Conservation (phyloP, 2,329 filamentous ascomycete species). For the Colletotrichum salicis region DNA sequence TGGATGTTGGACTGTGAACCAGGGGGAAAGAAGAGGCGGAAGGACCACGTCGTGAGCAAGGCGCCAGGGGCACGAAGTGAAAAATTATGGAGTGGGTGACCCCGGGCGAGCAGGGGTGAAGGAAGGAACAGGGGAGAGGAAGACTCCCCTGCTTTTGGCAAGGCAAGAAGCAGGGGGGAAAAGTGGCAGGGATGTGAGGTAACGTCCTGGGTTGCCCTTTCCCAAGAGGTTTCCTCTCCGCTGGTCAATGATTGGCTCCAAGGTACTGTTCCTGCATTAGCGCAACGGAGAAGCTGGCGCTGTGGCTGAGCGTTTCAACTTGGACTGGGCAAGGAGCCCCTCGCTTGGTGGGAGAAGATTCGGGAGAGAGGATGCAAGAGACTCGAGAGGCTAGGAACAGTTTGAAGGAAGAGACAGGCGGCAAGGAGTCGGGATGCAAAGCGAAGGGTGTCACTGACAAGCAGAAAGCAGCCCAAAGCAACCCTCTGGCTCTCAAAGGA, state of each 20-base stretch:
- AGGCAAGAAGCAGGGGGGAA: neutral
- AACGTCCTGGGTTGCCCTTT: neutral
- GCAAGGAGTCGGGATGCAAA: neutral
- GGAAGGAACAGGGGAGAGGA: neutral
- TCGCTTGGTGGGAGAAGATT: neutral
- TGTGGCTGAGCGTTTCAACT: slow-evolving; percentile 38
- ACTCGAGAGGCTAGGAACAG: neutral
- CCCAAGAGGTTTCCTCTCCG: slow-evolving; percentile 28
- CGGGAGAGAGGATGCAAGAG: neutral
- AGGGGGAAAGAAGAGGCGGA: neutral
- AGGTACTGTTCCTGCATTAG: slow-evolving; percentile 35
- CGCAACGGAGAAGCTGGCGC: slow-evolving; percentile 12
- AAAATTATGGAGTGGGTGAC: slow-evolving; percentile 16
- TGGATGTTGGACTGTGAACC: slow-evolving; percentile 9
- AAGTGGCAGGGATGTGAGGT: neutral
- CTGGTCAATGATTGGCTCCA: slow-evolving; percentile 13
- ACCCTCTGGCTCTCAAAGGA: neutral
- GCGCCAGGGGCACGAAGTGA: slow-evolving; percentile 5
- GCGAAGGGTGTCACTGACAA: neutral
- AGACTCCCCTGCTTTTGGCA: neutral
- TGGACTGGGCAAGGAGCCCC: slow-evolving; percentile 14
- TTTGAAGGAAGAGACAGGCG: neutral
- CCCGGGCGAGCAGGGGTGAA: neutral
- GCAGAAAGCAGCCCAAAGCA: neutral
- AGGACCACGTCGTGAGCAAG: neutral